Base-by-base conservation (phyloP, 257 asterid species). In the Solanum pinnatisectum region DNA sequence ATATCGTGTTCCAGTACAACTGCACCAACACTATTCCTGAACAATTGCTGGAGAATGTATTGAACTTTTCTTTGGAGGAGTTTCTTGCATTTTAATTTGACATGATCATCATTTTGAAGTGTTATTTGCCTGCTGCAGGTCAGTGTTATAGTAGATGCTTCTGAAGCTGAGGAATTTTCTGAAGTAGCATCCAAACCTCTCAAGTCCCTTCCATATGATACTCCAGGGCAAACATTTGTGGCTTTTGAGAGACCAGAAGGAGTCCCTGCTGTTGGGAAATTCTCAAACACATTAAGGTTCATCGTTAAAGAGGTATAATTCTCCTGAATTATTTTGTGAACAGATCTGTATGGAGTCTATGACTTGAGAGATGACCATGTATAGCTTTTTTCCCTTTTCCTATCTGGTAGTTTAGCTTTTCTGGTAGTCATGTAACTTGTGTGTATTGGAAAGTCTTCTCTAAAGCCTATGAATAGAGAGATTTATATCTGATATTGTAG, bases 221-320 rank as follows among this genome's bases (percentile, higher is more conserved):
- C 98, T 59, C 98, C 99, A 16, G 98, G 94, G 63, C 98, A 95
- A 92, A 96, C 98, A 71, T 98, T 89, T 86, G 99, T 98, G 83
- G 98, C 99, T 13, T 96, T 94, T 91, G 99, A 96, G 96, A 98
- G 91, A 93, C 98, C 98, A 35, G 98, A 94, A 92, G 98, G 98
- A 25, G 93, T 91, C 83, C 93, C 99, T 65, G 98, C 99, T 6
- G 95, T 93, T 37, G 99, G 99, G 83, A 98, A 94, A 89, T 96
- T 98, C 93, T 95, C 98, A 2, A 98, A 98, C 89, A n/a, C 89
- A 85, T 87, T 97, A 92, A 93, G 93, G 91, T 97, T 96, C 91
- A 95, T 93, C 76, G 98, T 96, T 63, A 97, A 94, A 92, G 99
- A 97, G 98, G 99, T 97, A 93, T 74, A 37, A 52, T 10, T 79